These are phyloP conservation scores for Aphanoascus verrucosus DNA, from an alignment of 2,329 filamentous ascomycete genomes.

Conservation along the genomic window DNA sequence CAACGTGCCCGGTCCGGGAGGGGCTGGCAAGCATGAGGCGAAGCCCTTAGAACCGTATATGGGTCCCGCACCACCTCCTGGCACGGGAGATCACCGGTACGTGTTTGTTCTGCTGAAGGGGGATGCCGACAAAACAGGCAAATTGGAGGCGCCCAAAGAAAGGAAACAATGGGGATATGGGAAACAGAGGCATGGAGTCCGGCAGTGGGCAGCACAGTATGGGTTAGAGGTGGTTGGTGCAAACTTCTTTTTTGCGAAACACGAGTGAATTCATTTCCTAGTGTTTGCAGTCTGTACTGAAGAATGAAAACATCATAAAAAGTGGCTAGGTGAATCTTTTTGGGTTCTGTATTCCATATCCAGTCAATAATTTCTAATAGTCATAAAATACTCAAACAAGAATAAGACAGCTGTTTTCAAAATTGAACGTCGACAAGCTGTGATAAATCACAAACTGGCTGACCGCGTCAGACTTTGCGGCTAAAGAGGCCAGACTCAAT, in stretches of 20 bases:
- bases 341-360: neutral
- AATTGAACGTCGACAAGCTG: neutral
- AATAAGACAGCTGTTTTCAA: neutral
- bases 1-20: slow-evolving; percentile 16
- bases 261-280: slow-evolving; percentile 12
- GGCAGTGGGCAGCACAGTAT: slow-evolving; percentile 24
- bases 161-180: slow-evolving; percentile 48
- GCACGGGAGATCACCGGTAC: slow-evolving; percentile 49
- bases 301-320: slow-evolving; percentile 10
- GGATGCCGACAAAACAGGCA: slow-evolving; percentile 24
- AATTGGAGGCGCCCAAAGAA: slow-evolving; percentile 38
- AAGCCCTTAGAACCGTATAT: slow-evolving; percentile 33
- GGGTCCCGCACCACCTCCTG: slow-evolving; percentile 44
- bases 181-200: slow-evolving; percentile 33
- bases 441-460: neutral
- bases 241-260: slow-evolving; percentile 24
- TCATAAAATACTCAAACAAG: neutral
- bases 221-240: slow-evolving; percentile 23
- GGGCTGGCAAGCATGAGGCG: slow-evolving; percentile 5
- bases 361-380: neutral
- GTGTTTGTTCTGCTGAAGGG: slow-evolving; percentile 44
- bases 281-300: neutral
- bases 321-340: neutral
- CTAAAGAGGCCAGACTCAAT: neutral
- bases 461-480: neutral